Evolutionary conservation across 2,329 filamentous ascomycete species (phyloP), one percentile per base, ranked within the genome.

Genomic region (Claviceps spartinae): DNA sequence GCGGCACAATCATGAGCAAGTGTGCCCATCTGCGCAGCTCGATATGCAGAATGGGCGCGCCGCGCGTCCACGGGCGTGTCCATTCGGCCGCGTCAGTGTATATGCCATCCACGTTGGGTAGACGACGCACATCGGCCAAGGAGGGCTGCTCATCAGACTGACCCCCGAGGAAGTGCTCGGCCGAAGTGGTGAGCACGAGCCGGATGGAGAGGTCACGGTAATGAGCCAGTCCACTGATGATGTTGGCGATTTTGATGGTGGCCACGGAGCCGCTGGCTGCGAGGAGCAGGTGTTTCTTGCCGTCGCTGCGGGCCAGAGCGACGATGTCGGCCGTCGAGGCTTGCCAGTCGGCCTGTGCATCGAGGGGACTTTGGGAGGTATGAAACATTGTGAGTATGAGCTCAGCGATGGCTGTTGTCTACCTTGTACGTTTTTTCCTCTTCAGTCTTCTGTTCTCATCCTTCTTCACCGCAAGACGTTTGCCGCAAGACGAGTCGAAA

Each of bases 41-140:
- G 59, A 98, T 97, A 63, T 98, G 93, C 52, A 97, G 69, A 47
- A 98, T 95, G 3, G 75, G 74, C n/a, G 79, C 79, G 3, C 85
- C 87, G 2, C 90, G 77, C 22, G 75, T 78, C 91, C 91, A 97
- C 0, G 86, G 81, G 13, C 73, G 68, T 1, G 67, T 71, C 89
- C 90, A 96, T 67, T 97, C 93, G 57, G 90, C 86, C n/a, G 80
- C 78, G 63, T 97, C 88, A 8, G 76, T 72, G 67, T 95, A 90
- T 47, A 96, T 75, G 20, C 75, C 86, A 44, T 94, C 88, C 6
- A 97, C 86, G 57, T 85, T 83, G 3, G 82, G 79, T 5, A 87
- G 67, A 2, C 67, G 60, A 13, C 71, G 67, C 4, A 96, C 69
- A 0, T 76, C 67, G 0, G 73, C 68, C 2, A 93, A 65, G 0